Evolutionary conservation across 2,329 filamentous ascomycete species (phyloP), one percentile per base, ranked within the genome.

Genomic region (Emmonsiellopsis sp.): DNA sequence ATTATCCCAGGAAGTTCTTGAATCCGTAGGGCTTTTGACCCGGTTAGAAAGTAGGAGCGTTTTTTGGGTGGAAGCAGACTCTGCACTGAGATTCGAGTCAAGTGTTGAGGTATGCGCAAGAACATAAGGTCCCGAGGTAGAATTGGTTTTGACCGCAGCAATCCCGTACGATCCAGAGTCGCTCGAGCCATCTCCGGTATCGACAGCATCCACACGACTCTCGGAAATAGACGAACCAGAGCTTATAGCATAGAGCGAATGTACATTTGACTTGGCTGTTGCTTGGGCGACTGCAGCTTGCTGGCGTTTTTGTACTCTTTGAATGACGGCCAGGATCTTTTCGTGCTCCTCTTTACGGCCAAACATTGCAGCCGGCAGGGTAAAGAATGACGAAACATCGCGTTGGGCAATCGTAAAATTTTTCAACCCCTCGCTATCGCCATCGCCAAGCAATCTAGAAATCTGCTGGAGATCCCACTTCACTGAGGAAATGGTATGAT

Each of bases 341-440:
- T 84, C 76, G 42, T 82, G 83, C 66, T 95, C 89, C 57, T 81
- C 76, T 32, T 85, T 77, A 37, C 91, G 82, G 3, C 92, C 92
- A 59, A 95, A 87, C 77, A 94, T 89, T 54, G 79, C 77, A 0
- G 83, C 81, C 0, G 92, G 92, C 16, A 96, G 78, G 60, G 90
- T 86, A 70, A 96, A 96, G 65, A 94, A 93, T 4, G 90, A 94
- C 1, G 89, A 95, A 0, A 95, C 83, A 68, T 97, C 92, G 54
- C 84, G 88, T n/a, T 84, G 82, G 10, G 82, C 91, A 55, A 94
- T 84, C 58, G 81, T 78, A 76, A 89, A 94, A 40, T 85, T 79
- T 55, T 82, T 83, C 51, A 96, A 74, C 0, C 84, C 83, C 51
- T 81, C 73, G 56, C 79, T 78, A 61, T 95, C 85, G 15, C 89